These are phyloP conservation scores for Setaria italica DNA, from an alignment of 202 grass and related monocot genomes.

Conservation along the genomic window DNA sequence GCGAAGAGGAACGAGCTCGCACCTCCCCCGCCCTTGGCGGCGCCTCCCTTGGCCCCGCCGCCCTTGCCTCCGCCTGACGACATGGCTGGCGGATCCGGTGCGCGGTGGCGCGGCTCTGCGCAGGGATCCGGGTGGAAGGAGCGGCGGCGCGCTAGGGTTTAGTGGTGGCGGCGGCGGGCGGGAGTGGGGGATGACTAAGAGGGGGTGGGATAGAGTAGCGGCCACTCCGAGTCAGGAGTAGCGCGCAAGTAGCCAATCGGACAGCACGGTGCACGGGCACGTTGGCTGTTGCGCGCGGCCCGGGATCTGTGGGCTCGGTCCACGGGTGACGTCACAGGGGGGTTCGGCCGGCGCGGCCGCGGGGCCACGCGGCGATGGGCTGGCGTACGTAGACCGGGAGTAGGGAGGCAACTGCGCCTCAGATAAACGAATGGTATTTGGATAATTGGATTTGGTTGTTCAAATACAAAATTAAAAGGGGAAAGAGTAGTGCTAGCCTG, in stretches of 20 bases:
- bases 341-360: too few species aligned
- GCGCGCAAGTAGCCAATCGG: slow-evolving; percentile 5
- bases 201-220: background rate
- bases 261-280: slow-evolving; percentile 2
- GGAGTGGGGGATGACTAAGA: background rate
- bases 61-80: slow-evolving; percentile 41
- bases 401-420: background rate
- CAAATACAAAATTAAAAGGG: too few species aligned
- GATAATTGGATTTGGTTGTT: too few species aligned
- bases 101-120: background rate
- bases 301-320: background rate
- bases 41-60: background rate
- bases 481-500: too few species aligned
- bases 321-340: background rate
- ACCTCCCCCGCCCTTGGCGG: slow-evolving; percentile 45
- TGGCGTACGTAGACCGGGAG: background rate
- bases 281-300: background rate
- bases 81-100: slow-evolving; percentile 45
- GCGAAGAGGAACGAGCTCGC: background rate
- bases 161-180: background rate
- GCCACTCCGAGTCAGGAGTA: background rate
- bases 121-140: background rate
- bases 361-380: background rate
- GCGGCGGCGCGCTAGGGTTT: slow-evolving; percentile 24
- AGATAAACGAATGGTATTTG: background rate